Base-by-base conservation (phyloP, 1,284 basidiomycete species). In the Salmacisia buchloeana region DNA sequence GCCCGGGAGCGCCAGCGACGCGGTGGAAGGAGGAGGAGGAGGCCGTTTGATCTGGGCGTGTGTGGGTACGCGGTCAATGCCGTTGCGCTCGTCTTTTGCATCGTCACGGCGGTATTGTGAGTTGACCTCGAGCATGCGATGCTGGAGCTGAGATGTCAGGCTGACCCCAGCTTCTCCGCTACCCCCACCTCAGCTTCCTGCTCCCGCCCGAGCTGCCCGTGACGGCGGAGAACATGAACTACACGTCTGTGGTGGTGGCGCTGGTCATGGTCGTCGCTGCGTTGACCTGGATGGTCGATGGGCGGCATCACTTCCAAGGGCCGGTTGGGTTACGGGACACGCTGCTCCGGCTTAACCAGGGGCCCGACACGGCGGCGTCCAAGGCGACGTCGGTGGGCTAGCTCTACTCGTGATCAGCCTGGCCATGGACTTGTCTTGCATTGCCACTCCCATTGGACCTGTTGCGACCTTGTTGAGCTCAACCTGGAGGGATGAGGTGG, bases 191-290 rank as follows among this genome's bases (percentile, higher is more conserved):
- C 49, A 54, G 49, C 75, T 84, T 84, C 80, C 66, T 83, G 31
- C 83, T 84, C 80, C 83, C 83, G 2, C 82, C 83, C 6, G 79
- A 74, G 13, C 60, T 82, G 0, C 81, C 82, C 6, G 79, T 81
- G 2, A 76, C 72, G 3, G 79, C 76, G 5, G 67, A 68, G 15
- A 79, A 73, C 59, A 83, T 83, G 82, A 83, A 83, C 70, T 83
- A 83, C 66, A 78, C 77, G 13, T 64, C 81, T 7, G 82, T 80
- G 12, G 75, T 76, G 13, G 59, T 74, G 0, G 66, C 58, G 1
- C 43, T 78, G 6, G 71, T 73, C 12, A 62, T 67, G 2, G 4
- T 69, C 25, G 31, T 73, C 21, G 68, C 67, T 6, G 39, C 33
- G 2, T 38, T 63, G 21, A 70, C 66, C 13, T 77, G 73, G 73